phyloP scores from a whole-genome alignment of 495 filamentous ascomycete species.

The Neohortaea acidophila region DNA sequence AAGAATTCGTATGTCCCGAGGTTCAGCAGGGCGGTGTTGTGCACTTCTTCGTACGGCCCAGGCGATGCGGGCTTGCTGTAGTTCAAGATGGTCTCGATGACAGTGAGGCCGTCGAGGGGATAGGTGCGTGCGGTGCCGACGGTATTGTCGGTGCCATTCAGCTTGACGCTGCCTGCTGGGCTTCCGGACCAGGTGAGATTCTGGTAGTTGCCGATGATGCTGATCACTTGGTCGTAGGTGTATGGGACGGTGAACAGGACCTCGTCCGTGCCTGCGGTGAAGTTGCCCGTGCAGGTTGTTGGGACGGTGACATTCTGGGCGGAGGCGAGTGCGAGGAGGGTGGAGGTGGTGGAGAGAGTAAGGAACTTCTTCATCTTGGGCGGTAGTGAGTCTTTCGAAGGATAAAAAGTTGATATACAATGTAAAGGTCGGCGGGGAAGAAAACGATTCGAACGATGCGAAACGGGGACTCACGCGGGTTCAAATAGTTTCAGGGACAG shows the following conservation, averaged over 20 bases:
- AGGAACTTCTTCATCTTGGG: no score
- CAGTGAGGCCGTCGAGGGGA: constrained; percentile 13
- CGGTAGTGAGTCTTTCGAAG: no score
- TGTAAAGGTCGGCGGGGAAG: no score
- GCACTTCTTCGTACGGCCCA: constrained; percentile 18
- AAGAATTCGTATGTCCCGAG: constrained; percentile 16
- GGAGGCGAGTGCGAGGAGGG: not conserved
- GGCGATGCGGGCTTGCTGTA: constrained; percentile 17
- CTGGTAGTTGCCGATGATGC: constrained; percentile 20
- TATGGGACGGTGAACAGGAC: constrained; percentile 21
- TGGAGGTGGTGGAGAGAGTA: no score
- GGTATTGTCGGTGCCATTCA: constrained; percentile 20
- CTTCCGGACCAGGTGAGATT: constrained; percentile 23
- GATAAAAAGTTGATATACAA: no score
- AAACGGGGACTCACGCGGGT: no score
- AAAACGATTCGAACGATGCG: no score
- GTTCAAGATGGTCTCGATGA: constrained; percentile 20
- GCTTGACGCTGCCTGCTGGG: constrained; percentile 7
- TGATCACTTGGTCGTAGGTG: constrained; percentile 20
- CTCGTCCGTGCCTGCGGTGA: constrained; percentile 12
- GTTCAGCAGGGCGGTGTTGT: constrained; percentile 14
- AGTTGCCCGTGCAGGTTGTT: constrained; percentile 11
- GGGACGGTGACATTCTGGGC: constrained; percentile 9
- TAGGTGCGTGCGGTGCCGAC: constrained; percentile 19
- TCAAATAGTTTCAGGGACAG: no score